Base-by-base conservation (phyloP, 2,329 filamentous ascomycete species). In the Sphaerulina vaccinii region DNA sequence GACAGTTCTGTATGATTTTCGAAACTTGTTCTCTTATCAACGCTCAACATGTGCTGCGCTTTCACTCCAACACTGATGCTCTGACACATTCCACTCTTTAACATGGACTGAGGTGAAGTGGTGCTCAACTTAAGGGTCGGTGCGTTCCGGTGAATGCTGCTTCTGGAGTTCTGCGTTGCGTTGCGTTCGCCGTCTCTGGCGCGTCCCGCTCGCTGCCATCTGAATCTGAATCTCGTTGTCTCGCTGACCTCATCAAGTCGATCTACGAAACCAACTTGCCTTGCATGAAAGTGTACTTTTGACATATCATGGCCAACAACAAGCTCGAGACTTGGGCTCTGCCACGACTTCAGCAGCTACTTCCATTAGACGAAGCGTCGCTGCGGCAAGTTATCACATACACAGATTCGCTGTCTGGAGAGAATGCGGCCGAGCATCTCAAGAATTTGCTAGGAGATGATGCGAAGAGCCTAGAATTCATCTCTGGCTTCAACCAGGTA, bases 371-470 rank as follows among this genome's bases (percentile, higher is more conserved):
- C 29, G 84, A 95, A 29, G 84, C 88, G 10, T 90, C 92, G 35
- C 77, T 97, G 24, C 82, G 84, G 65, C 89, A 97, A 67, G 81
- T 96, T 37, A 78, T 97, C 59, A 83, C 88, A 41, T 96, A 96
- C 69, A 84, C 88, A 2, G 76, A 82, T 29, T 86, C 84, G 0
- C 79, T 97, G 7, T 84, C 90, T 16, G 90, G 87, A 65, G 73
- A 83, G 45, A 87, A 86, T 58, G 88, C 89, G 11, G 90, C 84
- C 44, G 85, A 90, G 36, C 90, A 97, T 70, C 86, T 99, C 55
- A 87, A 85, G 69, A 90, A 93, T 65, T 76, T 99, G 47, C 80
- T 99, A 0, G 93, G 92, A 43, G 90, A 95, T 68, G 90, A 88
- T 5, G 82, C 90, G 1, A 84, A 87, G 62, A 80, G 82, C 1